These are phyloP conservation scores for Colletotrichum coccodes DNA, from an alignment of 2,329 filamentous ascomycete genomes.

Conservation along the genomic window DNA sequence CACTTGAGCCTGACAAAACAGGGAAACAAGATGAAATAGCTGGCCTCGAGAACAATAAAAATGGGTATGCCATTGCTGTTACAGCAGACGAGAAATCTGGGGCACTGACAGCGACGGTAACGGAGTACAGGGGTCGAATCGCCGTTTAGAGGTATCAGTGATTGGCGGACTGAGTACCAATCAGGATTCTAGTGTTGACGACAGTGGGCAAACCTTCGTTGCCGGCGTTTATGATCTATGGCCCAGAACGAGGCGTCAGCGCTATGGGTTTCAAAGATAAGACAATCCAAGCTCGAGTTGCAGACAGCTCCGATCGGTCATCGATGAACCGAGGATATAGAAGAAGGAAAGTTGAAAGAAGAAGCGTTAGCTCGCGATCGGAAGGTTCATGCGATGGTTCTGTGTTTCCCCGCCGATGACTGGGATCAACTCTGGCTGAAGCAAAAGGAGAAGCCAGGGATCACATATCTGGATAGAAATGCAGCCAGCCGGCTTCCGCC, in stretches of 20 bases:
- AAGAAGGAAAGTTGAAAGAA: conserved; percentile 44
- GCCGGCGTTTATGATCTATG: conserved; percentile 61
- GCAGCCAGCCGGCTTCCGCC: conserved; percentile 33
- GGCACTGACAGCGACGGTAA: conserved; percentile 63
- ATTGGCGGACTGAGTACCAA: conserved; percentile 59
- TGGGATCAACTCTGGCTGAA: conserved; percentile 35
- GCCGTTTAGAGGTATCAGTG: conserved; percentile 66
- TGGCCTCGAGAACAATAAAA: conserved; percentile 53
- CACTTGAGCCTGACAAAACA: conserved; percentile 64
- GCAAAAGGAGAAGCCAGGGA: conserved; percentile 36
- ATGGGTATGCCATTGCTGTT: conserved; percentile 11
- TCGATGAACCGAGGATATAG: conserved; percentile 60
- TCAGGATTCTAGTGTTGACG: conserved; percentile 64
- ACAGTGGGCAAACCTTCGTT: conserved; percentile 63
- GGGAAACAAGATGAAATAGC: conserved; percentile 70
- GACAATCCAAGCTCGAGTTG: conserved; percentile 59
- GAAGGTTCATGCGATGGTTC: conserved; percentile 57
- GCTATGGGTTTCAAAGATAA: conserved; percentile 37
- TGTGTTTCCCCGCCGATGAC: conserved; percentile 38
- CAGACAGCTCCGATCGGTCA: conserved; percentile 63
- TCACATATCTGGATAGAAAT: conserved; percentile 35
- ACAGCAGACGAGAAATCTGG: conserved; percentile 51
- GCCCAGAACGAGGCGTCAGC: conserved; percentile 60
- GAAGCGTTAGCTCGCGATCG: conserved; percentile 37
- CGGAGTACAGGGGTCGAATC: conserved; percentile 63